Percentiles rank a stretch among this genome's conserved stretches.
Evolutionary conservation across 202 grass and related monocot genomes (phyloP).

Genomic region (Schoenoplectus tabernaemontani): DNA sequence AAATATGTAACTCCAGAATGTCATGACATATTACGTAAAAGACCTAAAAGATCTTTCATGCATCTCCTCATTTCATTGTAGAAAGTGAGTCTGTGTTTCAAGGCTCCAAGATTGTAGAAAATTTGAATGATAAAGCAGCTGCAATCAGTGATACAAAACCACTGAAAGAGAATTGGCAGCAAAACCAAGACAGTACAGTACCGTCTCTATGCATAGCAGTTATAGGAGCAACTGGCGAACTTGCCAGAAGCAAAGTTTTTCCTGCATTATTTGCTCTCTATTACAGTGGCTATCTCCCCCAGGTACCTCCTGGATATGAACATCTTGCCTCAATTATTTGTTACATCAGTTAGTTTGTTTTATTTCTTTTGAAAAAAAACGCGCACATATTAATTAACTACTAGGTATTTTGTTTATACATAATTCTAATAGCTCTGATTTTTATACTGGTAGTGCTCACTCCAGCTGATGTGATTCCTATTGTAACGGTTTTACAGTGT

Average conservation of each 20-base stretch:
- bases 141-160: not conserved
- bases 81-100: not conserved
- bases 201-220: slow-evolving; percentile 87
- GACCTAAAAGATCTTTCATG: not conserved
- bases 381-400: not conserved
- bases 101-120: slow-evolving; percentile 28
- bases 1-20: slow-evolving; percentile 37
- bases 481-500: not conserved
- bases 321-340: not conserved
- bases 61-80: not conserved
- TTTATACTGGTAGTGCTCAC: too few relatives aligned
- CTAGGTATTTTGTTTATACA: not conserved
- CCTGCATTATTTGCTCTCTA: slow-evolving; percentile 85
- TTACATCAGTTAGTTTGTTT: not conserved
- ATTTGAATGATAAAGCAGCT: slow-evolving; percentile 20
- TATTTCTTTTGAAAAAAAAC: not conserved
- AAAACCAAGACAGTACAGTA: not conserved
- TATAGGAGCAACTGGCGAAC: slow-evolving; percentile 82
- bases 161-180: not conserved
- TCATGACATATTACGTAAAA: slow-evolving; percentile 19
- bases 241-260: slow-evolving; percentile 82
- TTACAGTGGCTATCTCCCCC: slow-evolving; percentile 82
- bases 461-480: not conserved
- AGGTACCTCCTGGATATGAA: slow-evolving; percentile 32
- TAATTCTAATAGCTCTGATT: too few relatives aligned